Base-by-base conservation (phyloP, 768 basidiomycete genomes). In the Suillus sp. region DNA sequence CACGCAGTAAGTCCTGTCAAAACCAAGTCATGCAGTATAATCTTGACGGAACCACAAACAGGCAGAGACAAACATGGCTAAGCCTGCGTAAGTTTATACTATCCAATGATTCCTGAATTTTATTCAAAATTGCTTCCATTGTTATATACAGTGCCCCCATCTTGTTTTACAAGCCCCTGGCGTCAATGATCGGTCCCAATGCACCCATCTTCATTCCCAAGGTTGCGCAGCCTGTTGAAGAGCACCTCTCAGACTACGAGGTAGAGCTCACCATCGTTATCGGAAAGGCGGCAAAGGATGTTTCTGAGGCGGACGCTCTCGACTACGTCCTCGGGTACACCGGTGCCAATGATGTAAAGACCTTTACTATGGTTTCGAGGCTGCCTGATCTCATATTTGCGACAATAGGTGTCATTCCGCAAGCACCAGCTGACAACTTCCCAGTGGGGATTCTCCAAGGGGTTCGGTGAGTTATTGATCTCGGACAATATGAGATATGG, bases 391-490 rank as follows among this genome's bases (percentile, higher is more conserved):
- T 47, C 9, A 37, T 64, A 4, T 22, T 4, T 42, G 14, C 16
- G 27, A 35, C 40, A 37, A 16, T 65, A 90, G 88, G 83, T 91
- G 3, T 93, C 92, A 5, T 93, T 94, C 84, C 85, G 94, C 47
- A 86, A 88, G 66, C 88, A 90, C 68, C 94, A 95, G 72, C 78
- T 91, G 76, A 85, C 86, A 4, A 87, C 89, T 11, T 88, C 89
- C 0, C 94, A 96, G 68, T 96, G 94, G 93, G 80, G 84, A 35
- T 95, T 93, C 75, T 93, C 92, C 32, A 96, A 96, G 75, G 83
- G 89, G 47, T 96, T 93, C 67, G 93, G 92, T 89, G 62, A 30
- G 82, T 68, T 47, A 20, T 6, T 38, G 22, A 4, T 35, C 14
- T 25, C 16, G 9, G 18, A 37, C 53, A 25, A 25, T 40, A 4